Base-by-base conservation (phyloP, 164 flowering plant species). In the Piper longum region DNA sequence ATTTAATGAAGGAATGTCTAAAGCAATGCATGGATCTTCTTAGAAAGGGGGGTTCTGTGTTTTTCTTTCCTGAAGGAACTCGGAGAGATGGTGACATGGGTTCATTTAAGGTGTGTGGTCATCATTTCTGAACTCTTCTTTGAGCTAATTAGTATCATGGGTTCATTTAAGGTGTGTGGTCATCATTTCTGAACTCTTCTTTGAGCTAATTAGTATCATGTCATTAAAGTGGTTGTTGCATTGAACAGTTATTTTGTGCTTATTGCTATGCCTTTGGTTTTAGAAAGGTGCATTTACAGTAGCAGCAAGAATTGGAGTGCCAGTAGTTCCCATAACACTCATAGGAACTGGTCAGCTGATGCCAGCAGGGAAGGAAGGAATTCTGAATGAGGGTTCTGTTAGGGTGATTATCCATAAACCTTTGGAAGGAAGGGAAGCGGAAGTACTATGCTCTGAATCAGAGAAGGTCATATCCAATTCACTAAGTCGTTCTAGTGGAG, bases 21-120 rank as follows among this genome's bases (percentile, higher is more conserved):
- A 93, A 82, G 77, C 82, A 83, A 5, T 87, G 99, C 81, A 85
- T 86, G 63, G 83, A 84, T 71, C 79, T 90, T 54, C 62, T 88
- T 58, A 80, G 71, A 65, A 85, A 86, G 61, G 99, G 99, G 1
- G 87, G 88, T 56, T 93, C 99, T 59, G 91, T 93, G n/a, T 87
- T 82, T 75, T 87, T 90, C 86, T 93, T 93, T 51, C 95, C 99
- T 0, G 99, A 93, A 77, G 99, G 99, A 56, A 93, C 99, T 59
- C 78, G 93, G 56, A 89, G 73, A 74, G 88, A 86, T 78, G 96
- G 95, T 57, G 82, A 76, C 65, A 57, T 92, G 62, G 89, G 91
- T 60, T 58, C 78, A 72, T 92, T 92, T 69, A 89, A 91, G 95
- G 98, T 89, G 71, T 78, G 78, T n/a, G 16, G 36, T 57, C 16